Percentiles rank a stretch among this genome's conserved stretches.
Evolutionary conservation across 1,139 yeast species (phyloP).

Genomic region (Pichia sp.): DNA sequence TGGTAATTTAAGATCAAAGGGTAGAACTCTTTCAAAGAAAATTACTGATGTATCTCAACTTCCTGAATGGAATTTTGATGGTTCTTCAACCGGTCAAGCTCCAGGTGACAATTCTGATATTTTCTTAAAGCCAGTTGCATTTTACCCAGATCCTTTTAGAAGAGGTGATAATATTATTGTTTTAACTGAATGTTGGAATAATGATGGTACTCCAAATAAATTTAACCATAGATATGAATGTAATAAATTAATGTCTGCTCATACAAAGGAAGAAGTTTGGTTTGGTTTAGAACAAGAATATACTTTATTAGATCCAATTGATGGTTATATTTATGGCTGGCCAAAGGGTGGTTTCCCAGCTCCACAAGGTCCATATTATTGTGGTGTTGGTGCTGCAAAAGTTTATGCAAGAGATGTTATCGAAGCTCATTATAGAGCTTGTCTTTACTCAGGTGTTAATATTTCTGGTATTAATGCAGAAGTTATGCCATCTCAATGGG

Average conservation of each 20-base stretch:
- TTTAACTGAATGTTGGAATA: slow-evolving; percentile 94
- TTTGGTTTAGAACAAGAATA: slow-evolving; percentile 99
- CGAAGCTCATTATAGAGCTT: slow-evolving; percentile 98
- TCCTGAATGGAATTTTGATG: slow-evolving; percentile 99
- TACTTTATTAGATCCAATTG: slow-evolving; percentile 82
- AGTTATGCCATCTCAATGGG: slow-evolving; percentile 99
- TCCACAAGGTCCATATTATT: slow-evolving; percentile 99
- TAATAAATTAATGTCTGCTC: slow-evolving; percentile 93
- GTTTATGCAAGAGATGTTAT: slow-evolving; percentile 97
- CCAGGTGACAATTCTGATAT: slow-evolving; percentile 97
- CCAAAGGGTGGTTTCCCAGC: slow-evolving; percentile 99
- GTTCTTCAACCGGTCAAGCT: slow-evolving; percentile 97
- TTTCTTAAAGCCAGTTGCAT: slow-evolving; percentile 89
- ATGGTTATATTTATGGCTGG: slow-evolving; percentile 93
- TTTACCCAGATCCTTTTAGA: slow-evolving; percentile 95
- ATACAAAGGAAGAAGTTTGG: slow-evolving; percentile 82
- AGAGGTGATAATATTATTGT: slow-evolving; percentile 95
- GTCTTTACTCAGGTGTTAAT: slow-evolving; percentile 83
- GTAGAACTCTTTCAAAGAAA: slow-evolving; percentile 71
- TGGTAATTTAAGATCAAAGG: slow-evolving; percentile 90
- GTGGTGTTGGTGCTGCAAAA: slow-evolving; percentile 99
- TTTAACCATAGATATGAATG: slow-evolving; percentile 98
- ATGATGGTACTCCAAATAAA: slow-evolving; percentile 98
- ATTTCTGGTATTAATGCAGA: slow-evolving; percentile 98
- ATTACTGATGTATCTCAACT: slow-evolving; percentile 75